These are phyloP conservation scores for Apiotrichum sp. DNA, from an alignment of 1,284 basidiomycete genomes.

Conservation along the genomic window DNA sequence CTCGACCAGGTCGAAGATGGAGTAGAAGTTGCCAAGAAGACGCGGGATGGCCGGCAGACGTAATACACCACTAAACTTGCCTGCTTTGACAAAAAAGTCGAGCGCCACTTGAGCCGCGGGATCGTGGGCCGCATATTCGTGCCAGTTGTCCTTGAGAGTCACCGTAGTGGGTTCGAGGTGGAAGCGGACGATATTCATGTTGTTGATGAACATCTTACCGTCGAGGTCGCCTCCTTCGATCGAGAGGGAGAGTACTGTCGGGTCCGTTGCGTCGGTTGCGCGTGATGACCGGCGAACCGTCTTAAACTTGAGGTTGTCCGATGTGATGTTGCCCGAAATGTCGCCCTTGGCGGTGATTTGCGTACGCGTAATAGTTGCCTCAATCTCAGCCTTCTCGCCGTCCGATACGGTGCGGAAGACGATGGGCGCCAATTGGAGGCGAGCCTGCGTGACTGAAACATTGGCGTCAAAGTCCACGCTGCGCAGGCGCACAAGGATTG, in stretches of 20 bases:
- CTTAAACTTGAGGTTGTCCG: conserved; percentile 68
- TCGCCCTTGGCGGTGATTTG: conserved; percentile 63
- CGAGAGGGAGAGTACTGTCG: conserved; percentile 62
- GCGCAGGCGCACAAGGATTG: conserved; percentile 62
- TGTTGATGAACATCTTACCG: conserved; percentile 66
- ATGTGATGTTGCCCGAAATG: conserved; percentile 61
- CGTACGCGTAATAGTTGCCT: conserved; percentile 61
- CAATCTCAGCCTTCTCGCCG: conserved; percentile 48
- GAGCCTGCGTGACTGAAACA: conserved; percentile 56
- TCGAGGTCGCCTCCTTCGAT: conserved; percentile 69
- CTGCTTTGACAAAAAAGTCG: conserved; percentile 67
- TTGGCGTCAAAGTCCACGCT: conserved; percentile 66
- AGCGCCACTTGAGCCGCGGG: conserved; percentile 60
- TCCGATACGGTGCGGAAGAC: conserved; percentile 35
- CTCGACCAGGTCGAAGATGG: conserved; percentile 55
- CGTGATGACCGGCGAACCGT: conserved; percentile 57
- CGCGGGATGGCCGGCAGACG: conserved; percentile 54
- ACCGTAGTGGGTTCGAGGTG: conserved; percentile 73
- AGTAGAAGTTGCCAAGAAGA: conserved; percentile 38
- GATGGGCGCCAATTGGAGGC: conserved; percentile 58
- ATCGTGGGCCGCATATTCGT: conserved; percentile 49
- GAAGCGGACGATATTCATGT: conserved; percentile 68
- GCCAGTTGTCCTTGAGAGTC: conserved; percentile 77
- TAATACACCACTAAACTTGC: conserved; percentile 62
- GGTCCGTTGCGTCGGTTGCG: conserved; percentile 30